phyloP scores from a whole-genome alignment of 1,284 basidiomycete genomes.

The Cystobasidium slooffiae region DNA sequence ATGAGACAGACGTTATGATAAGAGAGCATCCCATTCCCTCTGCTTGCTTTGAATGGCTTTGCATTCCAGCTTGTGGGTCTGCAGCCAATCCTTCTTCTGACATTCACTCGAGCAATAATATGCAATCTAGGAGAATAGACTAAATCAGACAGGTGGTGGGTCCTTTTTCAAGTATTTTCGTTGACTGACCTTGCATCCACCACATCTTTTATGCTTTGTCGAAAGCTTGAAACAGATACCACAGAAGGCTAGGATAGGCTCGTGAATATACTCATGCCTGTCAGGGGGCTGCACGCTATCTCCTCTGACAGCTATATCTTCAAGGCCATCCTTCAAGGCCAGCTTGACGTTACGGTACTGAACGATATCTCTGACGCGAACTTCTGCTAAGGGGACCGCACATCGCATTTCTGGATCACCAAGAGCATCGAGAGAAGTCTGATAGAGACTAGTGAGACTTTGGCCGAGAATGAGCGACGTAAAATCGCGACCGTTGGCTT shows the following conservation, averaged over 20 bases:
- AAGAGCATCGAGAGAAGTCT: neutral
- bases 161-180: neutral
- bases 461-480: neutral
- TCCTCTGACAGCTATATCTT: neutral
- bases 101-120: neutral
- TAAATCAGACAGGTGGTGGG: neutral
- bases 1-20: no score
- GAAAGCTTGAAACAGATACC: constrained; percentile 2
- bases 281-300: neutral
- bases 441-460: neutral
- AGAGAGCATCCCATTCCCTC: constrained; percentile 4
- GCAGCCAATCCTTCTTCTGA: neutral
- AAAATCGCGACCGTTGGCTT: neutral
- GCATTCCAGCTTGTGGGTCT: neutral
- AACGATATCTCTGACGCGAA: constrained; percentile 1
- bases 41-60: neutral
- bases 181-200: constrained; percentile 6
- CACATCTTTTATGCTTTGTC: neutral
- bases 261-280: neutral
- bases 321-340: neutral
- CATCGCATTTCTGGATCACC: neutral
- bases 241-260: constrained; percentile 3
- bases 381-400: neutral
- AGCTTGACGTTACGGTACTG: neutral
- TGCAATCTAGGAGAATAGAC: neutral